phyloP scores from a whole-genome alignment of 306 rosid genomes.

The Vachellia pachyceras region DNA sequence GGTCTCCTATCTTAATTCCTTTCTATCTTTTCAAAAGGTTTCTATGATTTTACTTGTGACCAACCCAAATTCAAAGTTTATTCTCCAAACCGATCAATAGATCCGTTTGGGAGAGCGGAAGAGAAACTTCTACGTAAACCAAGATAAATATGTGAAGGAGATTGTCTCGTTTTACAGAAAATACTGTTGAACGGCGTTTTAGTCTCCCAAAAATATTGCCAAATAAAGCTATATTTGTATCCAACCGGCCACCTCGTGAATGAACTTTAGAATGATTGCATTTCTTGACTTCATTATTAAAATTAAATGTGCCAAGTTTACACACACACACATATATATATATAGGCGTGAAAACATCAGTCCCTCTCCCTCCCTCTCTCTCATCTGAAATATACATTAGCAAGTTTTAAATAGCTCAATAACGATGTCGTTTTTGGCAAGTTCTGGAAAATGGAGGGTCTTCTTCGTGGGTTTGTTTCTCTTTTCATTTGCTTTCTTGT shows the following conservation, averaged over 20 bases:
- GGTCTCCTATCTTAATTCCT: background rate
- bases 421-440: background rate
- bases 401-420: background rate
- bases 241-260: background rate
- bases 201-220: too few species aligned
- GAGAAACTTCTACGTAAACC: too few species aligned
- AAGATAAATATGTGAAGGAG: too few species aligned
- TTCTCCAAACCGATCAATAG: too few species aligned
- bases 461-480: conserved; percentile 40
- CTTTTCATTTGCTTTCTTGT: conserved; percentile 39
- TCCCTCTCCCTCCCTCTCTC: too few species aligned
- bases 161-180: too few species aligned
- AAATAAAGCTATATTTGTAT: background rate
- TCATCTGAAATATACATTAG: background rate
- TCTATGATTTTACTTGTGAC: background rate
- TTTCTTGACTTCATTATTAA: background rate
- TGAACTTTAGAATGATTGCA: background rate
- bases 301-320: background rate
- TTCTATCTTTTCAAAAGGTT: background rate
- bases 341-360: background rate
- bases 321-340: background rate
- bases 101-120: too few species aligned
- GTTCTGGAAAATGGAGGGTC: conserved; percentile 29
- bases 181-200: too few species aligned
- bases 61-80: background rate